A percentile compares a stretch with the other conserved stretches of the same genome.
Conservation (phyloP, 176 grass and related monocot species). For the Pontederia paniculata region DNA sequence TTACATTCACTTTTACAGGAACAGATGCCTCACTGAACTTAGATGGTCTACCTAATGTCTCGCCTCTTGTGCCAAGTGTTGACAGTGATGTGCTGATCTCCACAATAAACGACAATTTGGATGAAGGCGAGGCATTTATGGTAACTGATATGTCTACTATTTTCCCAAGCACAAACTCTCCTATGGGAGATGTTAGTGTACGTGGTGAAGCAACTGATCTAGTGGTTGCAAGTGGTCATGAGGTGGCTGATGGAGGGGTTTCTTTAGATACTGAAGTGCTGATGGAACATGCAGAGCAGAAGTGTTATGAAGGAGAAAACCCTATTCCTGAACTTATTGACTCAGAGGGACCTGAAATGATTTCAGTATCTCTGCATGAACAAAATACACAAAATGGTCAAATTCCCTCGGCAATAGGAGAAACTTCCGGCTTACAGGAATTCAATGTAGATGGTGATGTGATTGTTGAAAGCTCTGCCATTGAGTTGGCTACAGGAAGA, state of each 20-base stretch:
- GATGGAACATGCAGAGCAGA: neutral
- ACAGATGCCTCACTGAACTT: too few species aligned
- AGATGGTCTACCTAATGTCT: too few species aligned
- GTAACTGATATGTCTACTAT: slow-evolving; percentile 15
- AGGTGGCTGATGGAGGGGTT: slow-evolving; percentile 3
- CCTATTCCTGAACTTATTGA: slow-evolving; percentile 29
- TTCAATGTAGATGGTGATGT: slow-evolving; percentile 35
- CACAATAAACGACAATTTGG: slow-evolving; percentile 15
- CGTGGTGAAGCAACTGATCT: slow-evolving; percentile 16
- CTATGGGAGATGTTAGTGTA: slow-evolving; percentile 22
- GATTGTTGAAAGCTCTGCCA: slow-evolving; percentile 35
- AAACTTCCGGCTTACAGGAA: slow-evolving; percentile 77
- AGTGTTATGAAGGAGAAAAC: slow-evolving; percentile 25
- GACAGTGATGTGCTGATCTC: too few species aligned
- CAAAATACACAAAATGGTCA: slow-evolving; percentile 32
- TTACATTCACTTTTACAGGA: too few species aligned
- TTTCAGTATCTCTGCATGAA: slow-evolving; percentile 28
- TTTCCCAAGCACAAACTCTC: neutral
- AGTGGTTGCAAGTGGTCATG: slow-evolving; percentile 9
- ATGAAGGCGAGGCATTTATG: slow-evolving; percentile 7
- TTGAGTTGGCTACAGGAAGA: slow-evolving; percentile 40
- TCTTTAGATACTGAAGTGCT: slow-evolving; percentile 16
- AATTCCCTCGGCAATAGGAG: slow-evolving; percentile 56
- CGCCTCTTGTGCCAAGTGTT: too few species aligned
- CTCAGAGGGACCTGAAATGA: slow-evolving; percentile 24